Conservation (phyloP, 2,329 filamentous ascomycete genomes). For the Stemphylium lycopersici region DNA sequence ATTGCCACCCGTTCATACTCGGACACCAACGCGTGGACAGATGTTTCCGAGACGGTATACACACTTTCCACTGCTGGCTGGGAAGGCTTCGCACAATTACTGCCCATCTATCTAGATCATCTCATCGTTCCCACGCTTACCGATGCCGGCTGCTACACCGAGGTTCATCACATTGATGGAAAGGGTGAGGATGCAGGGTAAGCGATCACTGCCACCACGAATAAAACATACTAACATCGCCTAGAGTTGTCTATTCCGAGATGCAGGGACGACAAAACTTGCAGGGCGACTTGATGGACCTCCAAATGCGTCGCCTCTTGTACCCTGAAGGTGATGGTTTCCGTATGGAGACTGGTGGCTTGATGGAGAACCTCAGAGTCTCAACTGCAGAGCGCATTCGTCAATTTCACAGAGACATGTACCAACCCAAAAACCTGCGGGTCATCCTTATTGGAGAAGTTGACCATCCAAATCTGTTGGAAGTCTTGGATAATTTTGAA, state of each 20-base stretch:
- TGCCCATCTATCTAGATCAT: slow-evolving; percentile 95
- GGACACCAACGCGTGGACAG: slow-evolving; percentile 95
- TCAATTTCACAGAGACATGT: slow-evolving; percentile 96
- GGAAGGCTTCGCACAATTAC: slow-evolving; percentile 92
- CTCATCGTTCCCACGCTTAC: slow-evolving; percentile 89
- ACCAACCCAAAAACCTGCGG: slow-evolving; percentile 94
- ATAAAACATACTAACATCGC: slow-evolving; percentile 13
- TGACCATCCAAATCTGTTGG: slow-evolving; percentile 78
- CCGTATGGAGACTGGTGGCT: slow-evolving; percentile 96
- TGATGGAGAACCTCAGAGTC: slow-evolving; percentile 88
- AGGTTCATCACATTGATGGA: slow-evolving; percentile 95
- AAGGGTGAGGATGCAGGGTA: slow-evolving; percentile 85
- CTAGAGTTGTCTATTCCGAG: slow-evolving; percentile 90
- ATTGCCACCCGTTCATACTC: slow-evolving; percentile 93
- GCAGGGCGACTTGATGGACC: slow-evolving; percentile 83
- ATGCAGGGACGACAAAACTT: slow-evolving; percentile 96
- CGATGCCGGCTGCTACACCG: slow-evolving; percentile 90
- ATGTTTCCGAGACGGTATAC: slow-evolving; percentile 94
- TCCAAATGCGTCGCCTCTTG: slow-evolving; percentile 76
- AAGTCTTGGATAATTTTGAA: slow-evolving; percentile 87
- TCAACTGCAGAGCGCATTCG: slow-evolving; percentile 89
- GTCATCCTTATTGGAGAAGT: slow-evolving; percentile 91
- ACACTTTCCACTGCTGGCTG: slow-evolving; percentile 94
- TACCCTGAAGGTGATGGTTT: slow-evolving; percentile 93
- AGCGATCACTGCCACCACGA: background rate